These are phyloP conservation scores for Ploettnerulaceae sp. DNA, from an alignment of 2,329 filamentous ascomycete genomes.

Conservation along the genomic window DNA sequence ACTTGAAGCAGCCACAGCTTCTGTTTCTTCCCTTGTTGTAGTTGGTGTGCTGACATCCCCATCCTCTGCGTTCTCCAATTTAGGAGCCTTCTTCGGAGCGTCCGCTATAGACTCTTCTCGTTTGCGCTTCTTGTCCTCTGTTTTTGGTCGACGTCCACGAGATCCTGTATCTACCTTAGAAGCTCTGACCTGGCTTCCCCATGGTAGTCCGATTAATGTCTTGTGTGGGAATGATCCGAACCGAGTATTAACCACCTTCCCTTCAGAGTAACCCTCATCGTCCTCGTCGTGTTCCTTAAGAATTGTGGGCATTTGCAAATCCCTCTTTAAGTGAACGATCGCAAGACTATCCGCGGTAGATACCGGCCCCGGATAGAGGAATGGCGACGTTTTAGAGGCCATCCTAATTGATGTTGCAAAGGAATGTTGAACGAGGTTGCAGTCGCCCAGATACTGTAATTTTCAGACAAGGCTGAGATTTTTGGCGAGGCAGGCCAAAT, in stretches of 20 bases:
- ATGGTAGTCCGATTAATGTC: constrained; percentile 71
- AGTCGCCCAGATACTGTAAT: too few relatives aligned
- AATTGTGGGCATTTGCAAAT: constrained; percentile 74
- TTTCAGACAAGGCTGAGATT: constrained; percentile 7
- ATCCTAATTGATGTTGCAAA: constrained; percentile 16
- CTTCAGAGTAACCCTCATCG: constrained; percentile 68
- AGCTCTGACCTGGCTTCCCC: constrained; percentile 88
- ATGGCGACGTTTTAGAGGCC: constrained; percentile 56
- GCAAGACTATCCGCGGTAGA: constrained; percentile 66
- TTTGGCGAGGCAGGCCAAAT: background rate
- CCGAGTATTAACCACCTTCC: constrained; percentile 80
- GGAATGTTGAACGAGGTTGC: background rate
- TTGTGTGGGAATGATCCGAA: constrained; percentile 88
- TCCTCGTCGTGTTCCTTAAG: constrained; percentile 57
- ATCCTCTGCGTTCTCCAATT: constrained; percentile 8
- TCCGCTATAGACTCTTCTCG: constrained; percentile 37
- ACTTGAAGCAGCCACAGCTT: constrained; percentile 50
- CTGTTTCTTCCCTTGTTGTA: constrained; percentile 39
- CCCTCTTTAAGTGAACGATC: constrained; percentile 83
- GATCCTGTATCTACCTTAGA: constrained; percentile 89
- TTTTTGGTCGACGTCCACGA: constrained; percentile 66
- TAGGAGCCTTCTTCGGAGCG: constrained; percentile 15
- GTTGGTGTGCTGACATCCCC: constrained; percentile 30
- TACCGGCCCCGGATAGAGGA: constrained; percentile 63
- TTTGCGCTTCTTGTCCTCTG: constrained; percentile 45